Percentiles rank a stretch among this genome's conserved stretches.
These are phyloP conservation scores for Oryza meyeriana DNA, from an alignment of 176 grass and related monocot genomes.

Conservation along the genomic window DNA sequence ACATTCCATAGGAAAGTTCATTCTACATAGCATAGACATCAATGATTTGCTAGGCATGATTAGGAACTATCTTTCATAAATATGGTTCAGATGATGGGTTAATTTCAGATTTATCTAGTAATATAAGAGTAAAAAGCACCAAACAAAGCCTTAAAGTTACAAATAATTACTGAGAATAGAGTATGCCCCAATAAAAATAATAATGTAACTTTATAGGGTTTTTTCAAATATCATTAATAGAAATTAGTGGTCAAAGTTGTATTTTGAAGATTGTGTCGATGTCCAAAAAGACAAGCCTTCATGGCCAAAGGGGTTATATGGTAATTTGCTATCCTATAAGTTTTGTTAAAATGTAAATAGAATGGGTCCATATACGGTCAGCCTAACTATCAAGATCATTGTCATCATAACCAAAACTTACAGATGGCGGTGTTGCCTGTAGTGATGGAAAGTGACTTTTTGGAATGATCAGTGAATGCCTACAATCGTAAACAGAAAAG, in stretches of 20 bases:
- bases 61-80: not conserved
- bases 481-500: slow-evolving; percentile 22
- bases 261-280: not conserved
- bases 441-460: slow-evolving; percentile 72
- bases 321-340: not conserved
- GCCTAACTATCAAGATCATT: slow-evolving; percentile 1
- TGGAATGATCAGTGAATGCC: slow-evolving; percentile 83
- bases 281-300: not conserved
- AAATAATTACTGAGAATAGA: not conserved
- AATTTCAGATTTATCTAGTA: not conserved
- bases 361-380: not conserved
- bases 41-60: not conserved
- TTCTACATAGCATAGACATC: not conserved
- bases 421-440: slow-evolving; percentile 65
- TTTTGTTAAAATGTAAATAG: not conserved
- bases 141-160: not conserved
- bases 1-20: not conserved
- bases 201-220: not conserved
- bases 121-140: not conserved
- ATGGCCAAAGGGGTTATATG: not conserved
- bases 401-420: slow-evolving; percentile 37
- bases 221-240: not conserved
- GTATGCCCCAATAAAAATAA: not conserved
- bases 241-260: not conserved
- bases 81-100: not conserved